Evolutionary conservation across 2,329 filamentous ascomycete species (phyloP).

Genomic region (Tolypocladium album): DNA sequence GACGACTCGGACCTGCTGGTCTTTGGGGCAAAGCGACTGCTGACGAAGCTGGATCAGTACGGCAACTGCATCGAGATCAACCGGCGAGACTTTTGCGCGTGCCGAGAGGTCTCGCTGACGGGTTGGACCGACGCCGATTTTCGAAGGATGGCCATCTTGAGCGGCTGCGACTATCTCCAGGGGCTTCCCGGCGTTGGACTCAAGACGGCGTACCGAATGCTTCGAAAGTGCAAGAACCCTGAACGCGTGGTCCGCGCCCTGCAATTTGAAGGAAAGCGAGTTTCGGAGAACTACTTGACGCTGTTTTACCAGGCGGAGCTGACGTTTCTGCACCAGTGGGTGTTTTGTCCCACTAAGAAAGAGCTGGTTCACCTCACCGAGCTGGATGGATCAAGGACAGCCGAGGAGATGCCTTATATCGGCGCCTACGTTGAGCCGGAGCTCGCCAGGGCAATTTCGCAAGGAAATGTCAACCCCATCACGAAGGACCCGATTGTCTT

Average conservation of each 20-base stretch:
- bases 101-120: slow-evolving; percentile 76
- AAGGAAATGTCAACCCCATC: slow-evolving; percentile 78
- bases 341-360: slow-evolving; percentile 69
- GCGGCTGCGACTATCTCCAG: slow-evolving; percentile 90
- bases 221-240: slow-evolving; percentile 81
- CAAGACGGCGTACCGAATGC: slow-evolving; percentile 84
- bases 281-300: slow-evolving; percentile 73
- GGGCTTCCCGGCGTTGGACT: slow-evolving; percentile 78
- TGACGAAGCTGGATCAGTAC: slow-evolving; percentile 92
- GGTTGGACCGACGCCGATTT: slow-evolving; percentile 92
- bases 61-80: slow-evolving; percentile 90
- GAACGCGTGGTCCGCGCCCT: slow-evolving; percentile 74
- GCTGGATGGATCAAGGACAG: slow-evolving; percentile 49
- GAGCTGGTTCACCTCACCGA: slow-evolving; percentile 67
- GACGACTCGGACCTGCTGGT: slow-evolving; percentile 95
- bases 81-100: slow-evolving; percentile 77
- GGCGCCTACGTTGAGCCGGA: slow-evolving; percentile 60
- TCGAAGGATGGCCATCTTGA: slow-evolving; percentile 89
- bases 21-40: slow-evolving; percentile 79
- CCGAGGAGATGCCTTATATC: slow-evolving; percentile 70
- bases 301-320: slow-evolving; percentile 78
- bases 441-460: slow-evolving; percentile 63
- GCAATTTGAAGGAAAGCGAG: slow-evolving; percentile 79
- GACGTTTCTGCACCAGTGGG: slow-evolving; percentile 90
- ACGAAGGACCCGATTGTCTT: slow-evolving; percentile 59